Percentiles rank a stretch among this genome's conserved stretches.
Conservation (phyloP, 768 basidiomycete species). For the Dictyophora rubrovolvata region DNA sequence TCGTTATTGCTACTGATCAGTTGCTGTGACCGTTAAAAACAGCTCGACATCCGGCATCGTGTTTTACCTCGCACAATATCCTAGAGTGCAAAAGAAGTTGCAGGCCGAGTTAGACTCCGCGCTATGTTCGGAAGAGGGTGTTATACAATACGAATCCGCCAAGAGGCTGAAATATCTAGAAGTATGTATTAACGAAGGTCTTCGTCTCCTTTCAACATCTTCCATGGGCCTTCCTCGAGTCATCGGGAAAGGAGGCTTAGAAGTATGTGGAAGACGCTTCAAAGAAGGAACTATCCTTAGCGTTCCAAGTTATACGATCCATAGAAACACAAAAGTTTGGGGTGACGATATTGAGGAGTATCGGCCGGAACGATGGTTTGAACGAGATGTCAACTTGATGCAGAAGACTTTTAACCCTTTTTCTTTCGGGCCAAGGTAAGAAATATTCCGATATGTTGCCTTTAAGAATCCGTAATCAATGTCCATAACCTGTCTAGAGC, state of each 20-base stretch:
- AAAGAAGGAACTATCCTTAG: conserved; percentile 64
- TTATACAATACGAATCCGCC: conserved; percentile 54
- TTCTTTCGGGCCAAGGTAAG: conserved; percentile 68
- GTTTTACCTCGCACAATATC: conserved; percentile 69
- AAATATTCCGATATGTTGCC: not conserved
- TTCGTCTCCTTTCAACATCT: conserved; percentile 79
- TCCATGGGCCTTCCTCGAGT: conserved; percentile 75
- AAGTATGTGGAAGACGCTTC: conserved; percentile 44
- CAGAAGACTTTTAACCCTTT: conserved; percentile 80
- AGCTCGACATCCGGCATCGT: conserved; percentile 90
- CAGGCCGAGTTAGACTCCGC: conserved; percentile 64
- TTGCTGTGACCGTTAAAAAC: not conserved
- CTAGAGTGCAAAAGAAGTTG: conserved; percentile 53
- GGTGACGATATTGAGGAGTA: conserved; percentile 66
- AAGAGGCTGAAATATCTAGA: conserved; percentile 73
- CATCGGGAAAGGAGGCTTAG: conserved; percentile 66
- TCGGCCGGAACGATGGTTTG: conserved; percentile 82
- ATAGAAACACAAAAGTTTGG: conserved; percentile 64
- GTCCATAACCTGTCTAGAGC: conserved; percentile 32
- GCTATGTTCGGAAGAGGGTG: conserved; percentile 43
- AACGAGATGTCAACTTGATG: conserved; percentile 47
- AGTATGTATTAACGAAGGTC: conserved; percentile 78
- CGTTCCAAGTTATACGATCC: conserved; percentile 77
- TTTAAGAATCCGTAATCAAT: not conserved
- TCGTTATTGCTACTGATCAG: not conserved